These are phyloP conservation scores for Nymphaea colorata DNA, from an alignment of 164 flowering plant species.

Conservation along the genomic window DNA sequence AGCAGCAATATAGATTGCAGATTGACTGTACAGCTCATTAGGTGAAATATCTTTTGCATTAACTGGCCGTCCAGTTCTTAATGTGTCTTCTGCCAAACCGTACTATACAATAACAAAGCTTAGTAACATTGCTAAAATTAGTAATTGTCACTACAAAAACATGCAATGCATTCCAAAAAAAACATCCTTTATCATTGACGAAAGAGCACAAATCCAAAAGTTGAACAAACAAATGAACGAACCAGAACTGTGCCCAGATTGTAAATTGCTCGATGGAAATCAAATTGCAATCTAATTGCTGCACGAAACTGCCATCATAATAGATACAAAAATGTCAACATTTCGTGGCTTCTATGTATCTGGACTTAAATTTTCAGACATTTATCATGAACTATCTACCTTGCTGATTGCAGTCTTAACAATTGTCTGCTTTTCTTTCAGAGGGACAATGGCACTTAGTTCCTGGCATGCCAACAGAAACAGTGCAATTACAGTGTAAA, in stretches of 20 bases:
- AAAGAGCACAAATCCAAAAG: background rate
- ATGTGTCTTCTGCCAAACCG: slow-evolving; percentile 95
- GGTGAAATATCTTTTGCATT: slow-evolving; percentile 58
- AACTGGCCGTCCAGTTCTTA: slow-evolving; percentile 66
- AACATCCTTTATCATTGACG: too few species aligned
- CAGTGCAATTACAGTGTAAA: slow-evolving; percentile 5
- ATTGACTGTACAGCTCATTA: slow-evolving; percentile 80
- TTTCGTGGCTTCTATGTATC: too few species aligned
- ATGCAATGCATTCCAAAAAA: too few species aligned
- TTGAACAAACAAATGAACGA: slow-evolving; percentile 12
- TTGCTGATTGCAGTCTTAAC: slow-evolving; percentile 88
- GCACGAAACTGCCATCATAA: slow-evolving; percentile 67
- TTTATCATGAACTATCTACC: slow-evolving; percentile 30
- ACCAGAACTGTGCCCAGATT: slow-evolving; percentile 99
- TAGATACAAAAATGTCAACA: slow-evolving; percentile 1
- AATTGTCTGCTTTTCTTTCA: slow-evolving; percentile 80
- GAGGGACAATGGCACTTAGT: slow-evolving; percentile 94
- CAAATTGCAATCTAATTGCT: slow-evolving; percentile 89
- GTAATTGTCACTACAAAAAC: too few species aligned
- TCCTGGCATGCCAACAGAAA: slow-evolving; percentile 35
- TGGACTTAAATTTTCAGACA: background rate
- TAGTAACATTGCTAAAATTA: background rate
- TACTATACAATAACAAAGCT: slow-evolving; percentile 35
- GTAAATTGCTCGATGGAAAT: slow-evolving; percentile 97
- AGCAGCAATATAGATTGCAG: slow-evolving; percentile 94